These are phyloP conservation scores for Guyanaporus albipodus DNA, from an alignment of 768 basidiomycete species.

Conservation along the genomic window DNA sequence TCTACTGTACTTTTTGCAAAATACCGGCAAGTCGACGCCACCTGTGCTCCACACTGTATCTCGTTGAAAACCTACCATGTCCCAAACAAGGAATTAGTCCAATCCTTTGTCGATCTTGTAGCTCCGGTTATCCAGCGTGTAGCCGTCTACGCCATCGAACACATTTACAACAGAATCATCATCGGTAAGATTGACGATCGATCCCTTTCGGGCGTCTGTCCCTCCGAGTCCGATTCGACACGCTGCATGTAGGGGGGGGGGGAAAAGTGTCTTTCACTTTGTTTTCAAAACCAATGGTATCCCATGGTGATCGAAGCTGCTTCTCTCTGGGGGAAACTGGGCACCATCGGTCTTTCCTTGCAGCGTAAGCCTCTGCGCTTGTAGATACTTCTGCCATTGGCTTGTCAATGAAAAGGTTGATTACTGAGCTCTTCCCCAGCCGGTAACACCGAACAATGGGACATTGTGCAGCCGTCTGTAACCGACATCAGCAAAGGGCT, in stretches of 20 bases:
- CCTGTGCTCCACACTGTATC: slow-evolving; percentile 11
- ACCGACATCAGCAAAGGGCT: slow-evolving; percentile 1
- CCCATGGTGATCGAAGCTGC: slow-evolving; percentile 29
- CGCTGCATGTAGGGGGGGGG: too few relatives aligned
- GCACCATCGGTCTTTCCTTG: slow-evolving; percentile 26
- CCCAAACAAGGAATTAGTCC: slow-evolving; percentile 27
- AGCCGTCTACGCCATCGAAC: slow-evolving; percentile 27
- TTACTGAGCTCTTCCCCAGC: slow-evolving; percentile 39
- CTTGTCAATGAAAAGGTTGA: slow-evolving; percentile 29
- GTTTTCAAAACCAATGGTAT: slow-evolving; percentile 37
- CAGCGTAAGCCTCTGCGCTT: slow-evolving; percentile 32
- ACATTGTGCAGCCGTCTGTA: slow-evolving; percentile 23
- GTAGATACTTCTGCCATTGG: slow-evolving; percentile 29
- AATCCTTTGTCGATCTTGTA: slow-evolving; percentile 24
- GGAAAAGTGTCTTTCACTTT: too few relatives aligned
- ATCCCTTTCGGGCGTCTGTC: too few relatives aligned
- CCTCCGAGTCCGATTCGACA: too few relatives aligned
- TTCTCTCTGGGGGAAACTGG: slow-evolving; percentile 18
- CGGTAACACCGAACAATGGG: slow-evolving; percentile 26
- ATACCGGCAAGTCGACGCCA: slow-evolving; percentile 39
- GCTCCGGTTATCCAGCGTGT: slow-evolving; percentile 29
- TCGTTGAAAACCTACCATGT: slow-evolving; percentile 33
- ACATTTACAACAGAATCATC: slow-evolving; percentile 19
- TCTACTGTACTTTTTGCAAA: slow-evolving; percentile 31
- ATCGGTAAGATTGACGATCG: slow-evolving; percentile 39